Evolutionary conservation across 768 basidiomycete genomes (phyloP).

Genomic region (Cyathus striatus): DNA sequence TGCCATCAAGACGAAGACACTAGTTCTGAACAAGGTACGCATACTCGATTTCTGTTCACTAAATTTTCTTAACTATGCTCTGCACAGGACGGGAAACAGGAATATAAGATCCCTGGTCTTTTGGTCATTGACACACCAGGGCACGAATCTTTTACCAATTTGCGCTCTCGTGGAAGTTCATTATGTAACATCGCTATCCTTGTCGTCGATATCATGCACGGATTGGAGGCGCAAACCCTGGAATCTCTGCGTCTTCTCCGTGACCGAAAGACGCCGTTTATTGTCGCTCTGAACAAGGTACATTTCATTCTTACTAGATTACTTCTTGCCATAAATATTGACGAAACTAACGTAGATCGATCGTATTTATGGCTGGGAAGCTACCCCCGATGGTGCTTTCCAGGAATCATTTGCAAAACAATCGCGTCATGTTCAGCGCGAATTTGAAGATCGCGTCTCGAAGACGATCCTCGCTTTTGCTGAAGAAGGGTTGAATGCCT

Average conservation of each 20-base stretch:
- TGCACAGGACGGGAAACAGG: conserved; percentile 65
- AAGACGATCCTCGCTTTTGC: conserved; percentile 91
- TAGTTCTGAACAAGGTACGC: conserved; percentile 81
- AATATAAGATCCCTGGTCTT: conserved; percentile 96
- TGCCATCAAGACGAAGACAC: conserved; percentile 90
- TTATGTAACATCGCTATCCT: conserved; percentile 98
- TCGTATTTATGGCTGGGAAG: conserved; percentile 92
- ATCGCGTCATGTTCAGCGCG: conserved; percentile 69
- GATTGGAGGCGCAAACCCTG: conserved; percentile 95
- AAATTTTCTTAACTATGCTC: conserved; percentile 2
- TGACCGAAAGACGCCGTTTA: conserved; percentile 96
- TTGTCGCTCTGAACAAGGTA: conserved; percentile 97
- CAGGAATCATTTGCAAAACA: conserved; percentile 87
- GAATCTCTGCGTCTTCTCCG: conserved; percentile 90
- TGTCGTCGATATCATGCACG: conserved; percentile 99
- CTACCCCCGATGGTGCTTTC: conserved; percentile 91
- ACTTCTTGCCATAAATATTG: conserved; percentile 8
- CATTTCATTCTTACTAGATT: too few relatives aligned
- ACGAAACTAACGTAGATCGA: conserved; percentile 62
- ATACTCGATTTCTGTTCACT: neutral
- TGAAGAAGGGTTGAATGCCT: conserved; percentile 95
- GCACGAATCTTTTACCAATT: conserved; percentile 98
- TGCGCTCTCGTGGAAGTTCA: conserved; percentile 92
- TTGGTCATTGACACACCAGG: conserved; percentile 97
- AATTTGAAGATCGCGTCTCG: conserved; percentile 85